Base-by-base conservation (phyloP, 345 rosid species). In the Populus pruinosa region DNA sequence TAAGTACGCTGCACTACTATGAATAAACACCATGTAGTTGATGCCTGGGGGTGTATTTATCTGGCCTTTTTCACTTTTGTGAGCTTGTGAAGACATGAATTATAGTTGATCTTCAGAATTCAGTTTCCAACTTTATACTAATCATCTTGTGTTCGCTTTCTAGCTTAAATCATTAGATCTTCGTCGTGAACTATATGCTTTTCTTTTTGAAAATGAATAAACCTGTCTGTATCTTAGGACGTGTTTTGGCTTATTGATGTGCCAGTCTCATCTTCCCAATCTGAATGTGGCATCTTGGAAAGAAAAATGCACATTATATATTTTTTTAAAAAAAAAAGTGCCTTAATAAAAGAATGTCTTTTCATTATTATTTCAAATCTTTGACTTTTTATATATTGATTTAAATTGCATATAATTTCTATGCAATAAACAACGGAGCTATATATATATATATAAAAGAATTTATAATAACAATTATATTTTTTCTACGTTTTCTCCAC, bases 21-120 rank as follows among this genome's bases (percentile, higher is more conserved):
- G 76, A 66, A 72, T 72, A 78, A 78, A 71, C 80, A 39, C 21
- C 25, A 39, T 69, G 59, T 3, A 43, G 20, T 33, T 23, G n/a
- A 18, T 23, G 23, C 3, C 3, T 18, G 3, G 39, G 31, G 8
- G 9, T 61, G 47, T 56, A n/a, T n/a, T 3, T 69, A 1, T 23
- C 31, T 18, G 38, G 29, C 2, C n/a, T 33, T 2, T 69, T 70
- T 33, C 35, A 4, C 62, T 27, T n/a, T 4, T 44, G 25, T 18
- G 18, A 70, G 31, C 39, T 8, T 55, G 8, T 4, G 31, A 61
- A 65, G 35, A 35, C 47, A 6, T 35, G 20, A 16, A 33, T 8
- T n/a, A 21, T 23, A 39, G 25, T 25, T 13, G 9, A 41, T 49
- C 25, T 8, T 71, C 2, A 18, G 44, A 67, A 43, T 9, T 13